A percentile compares a stretch with the other conserved stretches of the same genome.
Evolutionary conservation across 805 yeast species (phyloP).

Genomic region (Candida khao-thaluensis): DNA sequence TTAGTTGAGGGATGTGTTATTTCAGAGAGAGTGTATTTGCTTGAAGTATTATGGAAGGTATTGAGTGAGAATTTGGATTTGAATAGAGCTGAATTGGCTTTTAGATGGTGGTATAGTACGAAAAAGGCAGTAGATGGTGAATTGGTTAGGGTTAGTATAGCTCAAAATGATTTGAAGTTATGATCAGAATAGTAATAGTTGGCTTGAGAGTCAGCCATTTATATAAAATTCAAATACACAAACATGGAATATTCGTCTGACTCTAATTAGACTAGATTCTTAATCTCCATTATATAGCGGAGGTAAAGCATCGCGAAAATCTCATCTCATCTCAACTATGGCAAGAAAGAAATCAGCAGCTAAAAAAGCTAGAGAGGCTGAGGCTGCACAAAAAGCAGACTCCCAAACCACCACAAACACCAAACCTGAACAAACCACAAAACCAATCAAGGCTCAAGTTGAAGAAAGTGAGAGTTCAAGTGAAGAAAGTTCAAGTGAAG

Average conservation of each 20-base stretch:
- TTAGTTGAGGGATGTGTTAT: constrained; percentile 31
- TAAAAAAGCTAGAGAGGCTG: constrained; percentile 59
- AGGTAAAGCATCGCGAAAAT: constrained; percentile 15
- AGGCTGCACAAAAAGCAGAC: constrained; percentile 6
- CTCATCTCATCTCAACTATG: constrained; percentile 38
- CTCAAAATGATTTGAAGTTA: constrained; percentile 3
- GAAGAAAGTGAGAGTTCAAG: constrained; percentile 16
- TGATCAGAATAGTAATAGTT: too few species aligned
- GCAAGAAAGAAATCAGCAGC: constrained; percentile 87
- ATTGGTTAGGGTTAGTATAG: background rate
- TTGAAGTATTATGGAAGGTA: constrained; percentile 49
- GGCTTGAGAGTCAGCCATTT: too few species aligned
- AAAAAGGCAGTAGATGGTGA: constrained; percentile 10
- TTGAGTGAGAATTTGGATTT: constrained; percentile 58
- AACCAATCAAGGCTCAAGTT: background rate
- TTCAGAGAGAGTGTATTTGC: constrained; percentile 27
- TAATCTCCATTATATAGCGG: too few species aligned
- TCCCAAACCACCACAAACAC: constrained; percentile 7
- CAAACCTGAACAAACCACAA: background rate
- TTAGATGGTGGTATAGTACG: constrained; percentile 62
- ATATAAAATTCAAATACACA: too few species aligned
- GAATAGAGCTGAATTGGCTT: constrained; percentile 54
- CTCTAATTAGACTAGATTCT: too few species aligned
- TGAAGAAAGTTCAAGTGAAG: constrained; percentile 49
- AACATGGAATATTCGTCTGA: too few species aligned